Percentiles rank a stretch among this genome's conserved stretches.
phyloP scores from a whole-genome alignment of 306 rosid genomes.

The Gillenia trifoliata region DNA sequence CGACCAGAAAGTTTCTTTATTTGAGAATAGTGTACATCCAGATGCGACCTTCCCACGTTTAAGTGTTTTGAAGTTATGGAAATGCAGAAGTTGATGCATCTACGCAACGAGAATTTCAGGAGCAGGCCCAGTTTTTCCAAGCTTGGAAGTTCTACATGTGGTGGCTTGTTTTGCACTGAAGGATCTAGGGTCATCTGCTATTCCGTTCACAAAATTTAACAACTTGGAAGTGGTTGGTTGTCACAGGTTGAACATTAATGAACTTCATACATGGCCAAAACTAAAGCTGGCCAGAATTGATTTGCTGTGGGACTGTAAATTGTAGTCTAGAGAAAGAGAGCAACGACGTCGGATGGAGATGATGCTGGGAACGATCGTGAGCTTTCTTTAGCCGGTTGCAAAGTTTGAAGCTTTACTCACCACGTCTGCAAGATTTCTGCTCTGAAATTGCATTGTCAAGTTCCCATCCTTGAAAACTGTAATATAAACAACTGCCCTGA shows the following conservation, averaged over 20 bases:
- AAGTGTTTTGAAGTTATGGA: rapidly evolving
- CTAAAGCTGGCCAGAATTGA: too few relatives aligned
- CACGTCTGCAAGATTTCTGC: neutral
- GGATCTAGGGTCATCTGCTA: neutral
- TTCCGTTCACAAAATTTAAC: neutral
- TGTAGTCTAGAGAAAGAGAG: too few relatives aligned
- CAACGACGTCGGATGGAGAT: neutral
- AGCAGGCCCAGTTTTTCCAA: neutral
- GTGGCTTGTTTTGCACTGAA: neutral
- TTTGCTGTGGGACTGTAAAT: too few relatives aligned
- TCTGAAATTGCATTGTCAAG: neutral
- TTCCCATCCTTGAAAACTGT: neutral
- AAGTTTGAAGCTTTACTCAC: neutral
- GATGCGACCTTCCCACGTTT: too few relatives aligned
- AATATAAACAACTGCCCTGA: rapidly evolving
- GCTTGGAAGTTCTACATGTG: neutral
- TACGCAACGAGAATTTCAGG: neutral
- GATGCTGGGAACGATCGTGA: neutral
- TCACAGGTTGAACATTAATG: neutral
- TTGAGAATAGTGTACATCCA: too few relatives aligned
- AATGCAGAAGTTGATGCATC: neutral
- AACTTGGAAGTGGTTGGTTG: neutral
- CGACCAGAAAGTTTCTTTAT: too few relatives aligned
- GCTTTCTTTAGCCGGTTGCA: neutral
- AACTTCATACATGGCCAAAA: neutral